phyloP scores from a whole-genome alignment of 1,139 yeast species.

The Kodamaea derodonti region DNA sequence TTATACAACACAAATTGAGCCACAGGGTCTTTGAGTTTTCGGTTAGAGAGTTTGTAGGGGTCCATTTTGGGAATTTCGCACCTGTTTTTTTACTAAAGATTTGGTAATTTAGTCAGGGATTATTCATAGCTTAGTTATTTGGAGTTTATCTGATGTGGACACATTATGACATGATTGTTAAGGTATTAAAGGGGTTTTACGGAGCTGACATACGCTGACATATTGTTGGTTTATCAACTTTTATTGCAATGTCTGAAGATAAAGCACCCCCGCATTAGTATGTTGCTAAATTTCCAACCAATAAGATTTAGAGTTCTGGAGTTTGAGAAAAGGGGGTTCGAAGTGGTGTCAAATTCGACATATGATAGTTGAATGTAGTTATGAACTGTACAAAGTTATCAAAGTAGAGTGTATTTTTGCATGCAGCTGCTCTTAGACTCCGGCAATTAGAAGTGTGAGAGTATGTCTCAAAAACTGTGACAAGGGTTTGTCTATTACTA shows the following conservation, averaged over 20 bases:
- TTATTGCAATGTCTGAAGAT: not conserved
- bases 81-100: slow-evolving; percentile 3
- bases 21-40: too few species aligned
- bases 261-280: not conserved
- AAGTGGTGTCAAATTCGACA: too few species aligned
- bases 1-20: slow-evolving; percentile 3
- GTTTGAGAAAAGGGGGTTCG: too few species aligned
- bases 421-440: too few species aligned
- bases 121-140: not conserved
- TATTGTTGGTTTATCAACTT: not conserved
- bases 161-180: not conserved
- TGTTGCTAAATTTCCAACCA: not conserved
- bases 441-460: too few species aligned
- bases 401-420: too few species aligned
- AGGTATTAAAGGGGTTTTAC: not conserved
- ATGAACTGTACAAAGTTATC: too few species aligned
- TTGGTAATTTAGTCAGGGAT: slow-evolving; percentile 2
- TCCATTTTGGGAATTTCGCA: not conserved
- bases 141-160: not conserved
- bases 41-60: too few species aligned
- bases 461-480: too few species aligned
- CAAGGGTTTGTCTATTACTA: too few species aligned
- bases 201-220: not conserved
- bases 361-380: too few species aligned
- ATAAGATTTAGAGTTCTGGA: not conserved